Evolutionary conservation across 1,139 yeast species (phyloP).

Genomic region (Candida labiduridarum): DNA sequence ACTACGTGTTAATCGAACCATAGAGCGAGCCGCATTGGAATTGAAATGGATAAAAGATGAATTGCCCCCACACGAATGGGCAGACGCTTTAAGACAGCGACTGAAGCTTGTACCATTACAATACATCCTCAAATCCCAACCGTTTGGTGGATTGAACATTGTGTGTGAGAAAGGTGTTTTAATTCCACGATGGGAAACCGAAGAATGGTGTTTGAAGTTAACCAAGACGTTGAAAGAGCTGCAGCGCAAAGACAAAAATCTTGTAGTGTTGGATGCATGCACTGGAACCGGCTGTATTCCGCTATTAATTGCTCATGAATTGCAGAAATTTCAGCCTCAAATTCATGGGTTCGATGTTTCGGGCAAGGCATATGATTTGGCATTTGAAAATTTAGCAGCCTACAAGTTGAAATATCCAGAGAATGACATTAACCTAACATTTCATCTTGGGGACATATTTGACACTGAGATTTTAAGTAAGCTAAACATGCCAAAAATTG

Average conservation of each 20-base stretch:
- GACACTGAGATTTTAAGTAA: slow-evolving; percentile 11
- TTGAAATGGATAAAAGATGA: slow-evolving; percentile 45
- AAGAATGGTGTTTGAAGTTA: slow-evolving; percentile 74
- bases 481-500: slow-evolving; percentile 23
- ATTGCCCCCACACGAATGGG: slow-evolving; percentile 39
- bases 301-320: slow-evolving; percentile 43
- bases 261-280: slow-evolving; percentile 66
- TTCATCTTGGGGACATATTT: slow-evolving; percentile 31
- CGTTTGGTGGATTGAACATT: slow-evolving; percentile 73
- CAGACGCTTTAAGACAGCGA: slow-evolving; percentile 39
- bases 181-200: slow-evolving; percentile 95
- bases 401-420: slow-evolving; percentile 9
- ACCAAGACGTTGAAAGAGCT: slow-evolving; percentile 23
- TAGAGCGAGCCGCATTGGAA: slow-evolving; percentile 38
- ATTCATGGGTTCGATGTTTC: slow-evolving; percentile 66
- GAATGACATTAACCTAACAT: slow-evolving; percentile 16
- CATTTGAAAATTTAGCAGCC: slow-evolving; percentile 44
- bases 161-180: slow-evolving; percentile 65
- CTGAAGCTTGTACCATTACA: slow-evolving; percentile 67
- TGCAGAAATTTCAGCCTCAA: slow-evolving; percentile 19
- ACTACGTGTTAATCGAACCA: slow-evolving; percentile 30
- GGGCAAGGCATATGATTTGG: slow-evolving; percentile 50
- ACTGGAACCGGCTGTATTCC: slow-evolving; percentile 93
- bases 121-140: slow-evolving; percentile 82
- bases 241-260: background rate